A percentile compares a stretch with the other conserved stretches of the same genome.
These are phyloP conservation scores for Dothistroma pini DNA, from an alignment of 2,329 filamentous ascomycete genomes.

Conservation along the genomic window DNA sequence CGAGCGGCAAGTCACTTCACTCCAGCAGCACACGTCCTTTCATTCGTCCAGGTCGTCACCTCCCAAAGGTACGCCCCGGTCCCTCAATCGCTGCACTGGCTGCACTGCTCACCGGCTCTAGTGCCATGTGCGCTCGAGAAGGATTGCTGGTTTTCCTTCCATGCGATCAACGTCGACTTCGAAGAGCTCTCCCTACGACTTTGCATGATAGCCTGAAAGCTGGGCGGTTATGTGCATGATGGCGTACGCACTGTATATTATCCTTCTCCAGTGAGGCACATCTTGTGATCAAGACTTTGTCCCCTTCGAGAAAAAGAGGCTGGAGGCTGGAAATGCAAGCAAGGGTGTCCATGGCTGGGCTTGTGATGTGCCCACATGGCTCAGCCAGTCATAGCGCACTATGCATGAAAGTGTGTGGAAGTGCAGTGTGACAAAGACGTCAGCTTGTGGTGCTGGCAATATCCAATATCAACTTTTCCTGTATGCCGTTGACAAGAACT, in stretches of 20 bases:
- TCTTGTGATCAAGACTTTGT: neutral
- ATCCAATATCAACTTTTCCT: neutral
- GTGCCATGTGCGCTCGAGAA: conserved; percentile 5
- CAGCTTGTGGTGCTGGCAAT: neutral
- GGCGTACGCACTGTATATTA: conserved; percentile 5
- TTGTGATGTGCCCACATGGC: conserved; percentile 8
- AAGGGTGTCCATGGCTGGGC: conserved; percentile 6
- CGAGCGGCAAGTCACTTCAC: conserved; percentile 2
- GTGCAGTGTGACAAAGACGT: conserved; percentile 7
- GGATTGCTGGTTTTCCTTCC: too few relatives aligned
- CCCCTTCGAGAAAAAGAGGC: neutral
- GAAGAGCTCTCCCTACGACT: neutral
- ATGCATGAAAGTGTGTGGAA: neutral
- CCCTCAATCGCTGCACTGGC: conserved; percentile 7
- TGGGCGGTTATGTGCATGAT: conserved; percentile 4
- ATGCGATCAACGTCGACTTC: neutral
- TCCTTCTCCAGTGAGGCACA: neutral
- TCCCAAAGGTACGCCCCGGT: conserved; percentile 4
- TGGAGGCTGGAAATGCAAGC: neutral
- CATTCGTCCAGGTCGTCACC: neutral
- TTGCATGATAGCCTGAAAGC: conserved; percentile 1
- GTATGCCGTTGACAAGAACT: neutral
- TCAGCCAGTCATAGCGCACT: conserved; percentile 4
- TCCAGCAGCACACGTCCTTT: neutral
- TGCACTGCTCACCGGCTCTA: neutral